These are phyloP conservation scores for Kalmusia sp. DNA, from an alignment of 2,329 filamentous ascomycete genomes.

Conservation along the genomic window DNA sequence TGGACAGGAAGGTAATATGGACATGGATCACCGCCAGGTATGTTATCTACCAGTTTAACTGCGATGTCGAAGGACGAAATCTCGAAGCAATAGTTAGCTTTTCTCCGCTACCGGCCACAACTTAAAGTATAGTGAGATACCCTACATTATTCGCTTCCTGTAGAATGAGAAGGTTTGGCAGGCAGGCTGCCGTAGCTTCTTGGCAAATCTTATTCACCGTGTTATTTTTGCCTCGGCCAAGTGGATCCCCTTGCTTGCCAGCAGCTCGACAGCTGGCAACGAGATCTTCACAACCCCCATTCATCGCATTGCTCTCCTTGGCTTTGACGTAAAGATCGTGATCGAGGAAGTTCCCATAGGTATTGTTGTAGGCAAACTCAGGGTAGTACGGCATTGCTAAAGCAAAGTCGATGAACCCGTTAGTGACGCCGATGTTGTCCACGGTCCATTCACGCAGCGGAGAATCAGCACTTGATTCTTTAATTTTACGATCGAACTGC, in stretches of 20 bases:
- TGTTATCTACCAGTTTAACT: conserved; percentile 27
- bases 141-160: conserved; percentile 58
- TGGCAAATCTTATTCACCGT: no score
- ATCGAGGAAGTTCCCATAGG: conserved; percentile 58
- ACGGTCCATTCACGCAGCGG: conserved; percentile 45
- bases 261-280: conserved; percentile 54
- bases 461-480: conserved; percentile 11
- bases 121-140: conserved; percentile 44
- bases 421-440: conserved; percentile 56
- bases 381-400: conserved; percentile 55
- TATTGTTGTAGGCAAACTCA: conserved; percentile 61
- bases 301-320: conserved; percentile 46
- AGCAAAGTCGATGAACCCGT: conserved; percentile 53
- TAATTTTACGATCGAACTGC: neutral
- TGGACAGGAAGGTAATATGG: conserved; percentile 13
- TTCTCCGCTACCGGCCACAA: neutral
- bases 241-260: no score
- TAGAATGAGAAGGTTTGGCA: conserved; percentile 34
- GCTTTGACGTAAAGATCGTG: conserved; percentile 44
- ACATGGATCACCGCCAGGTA: no score
- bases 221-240: no score
- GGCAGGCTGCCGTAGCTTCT: no score
- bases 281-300: conserved; percentile 59
- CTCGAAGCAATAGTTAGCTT: conserved; percentile 1
- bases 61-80: conserved; percentile 26